These are phyloP conservation scores for Rubia yunnanensis DNA, from an alignment of 257 asterid genomes.

Conservation along the genomic window DNA sequence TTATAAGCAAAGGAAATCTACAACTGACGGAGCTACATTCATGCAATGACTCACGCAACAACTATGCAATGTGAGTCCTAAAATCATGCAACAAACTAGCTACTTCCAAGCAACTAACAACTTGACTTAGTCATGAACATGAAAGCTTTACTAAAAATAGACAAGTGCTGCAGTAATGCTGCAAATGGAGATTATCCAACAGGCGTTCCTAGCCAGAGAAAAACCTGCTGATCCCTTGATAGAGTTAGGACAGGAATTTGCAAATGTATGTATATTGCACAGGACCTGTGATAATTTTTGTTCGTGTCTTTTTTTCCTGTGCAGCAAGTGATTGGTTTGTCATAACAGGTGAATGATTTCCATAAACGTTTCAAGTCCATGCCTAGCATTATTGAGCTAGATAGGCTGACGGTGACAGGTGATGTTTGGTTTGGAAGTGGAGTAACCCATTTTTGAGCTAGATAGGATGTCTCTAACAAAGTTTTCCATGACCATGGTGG, in stretches of 20 bases:
- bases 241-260: constrained; percentile 64
- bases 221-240: constrained; percentile 63
- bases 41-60: no score
- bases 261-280: constrained; percentile 42
- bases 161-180: no score
- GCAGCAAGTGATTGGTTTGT: constrained; percentile 6
- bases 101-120: no score
- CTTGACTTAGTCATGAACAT: no score
- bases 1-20: no score
- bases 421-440: constrained; percentile 83
- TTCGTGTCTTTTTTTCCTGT: constrained; percentile 5
- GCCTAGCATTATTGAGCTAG: constrained; percentile 73
- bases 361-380: constrained; percentile 62
- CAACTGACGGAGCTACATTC: no score
- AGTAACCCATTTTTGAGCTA: constrained; percentile 55
- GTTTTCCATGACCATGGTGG: constrained; percentile 1
- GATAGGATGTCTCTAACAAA: neutral
- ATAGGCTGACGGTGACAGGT: constrained; percentile 73
- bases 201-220: constrained; percentile 55
- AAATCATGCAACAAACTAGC: no score
- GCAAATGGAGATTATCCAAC: no score
- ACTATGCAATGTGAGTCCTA: no score
- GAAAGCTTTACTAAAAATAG: no score
- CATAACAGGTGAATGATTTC: constrained; percentile 54
- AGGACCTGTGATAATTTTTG: constrained; percentile 6